Evolutionary conservation across 805 yeast species (phyloP).

Genomic region (Ogataea pini): DNA sequence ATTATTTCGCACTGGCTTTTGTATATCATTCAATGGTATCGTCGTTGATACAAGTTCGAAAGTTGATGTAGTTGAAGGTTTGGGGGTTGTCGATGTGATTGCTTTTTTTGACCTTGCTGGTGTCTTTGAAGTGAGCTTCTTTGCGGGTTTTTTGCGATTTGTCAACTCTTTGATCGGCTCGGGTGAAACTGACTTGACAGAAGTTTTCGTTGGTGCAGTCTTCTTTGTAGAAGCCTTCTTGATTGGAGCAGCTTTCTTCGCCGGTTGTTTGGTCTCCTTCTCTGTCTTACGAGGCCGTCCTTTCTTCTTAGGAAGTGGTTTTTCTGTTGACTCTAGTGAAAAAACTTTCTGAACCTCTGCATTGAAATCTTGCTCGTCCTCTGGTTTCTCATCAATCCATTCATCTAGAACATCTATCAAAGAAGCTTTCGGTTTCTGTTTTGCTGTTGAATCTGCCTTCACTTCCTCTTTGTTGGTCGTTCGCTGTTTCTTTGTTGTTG

Average conservation of each 20-base stretch:
- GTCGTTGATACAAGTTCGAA: conserved; percentile 1
- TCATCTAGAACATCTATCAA: conserved; percentile 4
- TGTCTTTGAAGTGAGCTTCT: background rate
- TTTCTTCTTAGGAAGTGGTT: background rate
- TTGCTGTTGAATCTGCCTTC: background rate
- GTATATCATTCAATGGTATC: conserved; percentile 9
- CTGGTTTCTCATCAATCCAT: conserved; percentile 6
- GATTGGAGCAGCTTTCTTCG: background rate
- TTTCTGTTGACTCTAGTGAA: conserved; percentile 7
- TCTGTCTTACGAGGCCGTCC: conserved; percentile 4
- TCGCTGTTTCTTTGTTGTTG: conserved; percentile 1
- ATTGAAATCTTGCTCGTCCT: background rate
- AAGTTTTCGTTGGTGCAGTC: background rate
- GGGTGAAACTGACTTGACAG: no score
- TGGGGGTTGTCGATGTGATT: background rate
- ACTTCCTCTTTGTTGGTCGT: background rate
- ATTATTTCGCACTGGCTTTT: conserved; percentile 3
- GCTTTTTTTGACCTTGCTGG: no score
- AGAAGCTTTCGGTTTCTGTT: conserved; percentile 4
- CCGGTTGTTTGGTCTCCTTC: background rate
- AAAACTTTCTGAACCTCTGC: conserved; percentile 4
- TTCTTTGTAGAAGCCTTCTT: background rate
- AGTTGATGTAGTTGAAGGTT: background rate
- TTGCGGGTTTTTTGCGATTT: background rate
- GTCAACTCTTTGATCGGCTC: no score